Evolutionary conservation across 2,329 filamentous ascomycete species (phyloP), one percentile per base, ranked within the genome.

Genomic region (Bipolaris bicolor): DNA sequence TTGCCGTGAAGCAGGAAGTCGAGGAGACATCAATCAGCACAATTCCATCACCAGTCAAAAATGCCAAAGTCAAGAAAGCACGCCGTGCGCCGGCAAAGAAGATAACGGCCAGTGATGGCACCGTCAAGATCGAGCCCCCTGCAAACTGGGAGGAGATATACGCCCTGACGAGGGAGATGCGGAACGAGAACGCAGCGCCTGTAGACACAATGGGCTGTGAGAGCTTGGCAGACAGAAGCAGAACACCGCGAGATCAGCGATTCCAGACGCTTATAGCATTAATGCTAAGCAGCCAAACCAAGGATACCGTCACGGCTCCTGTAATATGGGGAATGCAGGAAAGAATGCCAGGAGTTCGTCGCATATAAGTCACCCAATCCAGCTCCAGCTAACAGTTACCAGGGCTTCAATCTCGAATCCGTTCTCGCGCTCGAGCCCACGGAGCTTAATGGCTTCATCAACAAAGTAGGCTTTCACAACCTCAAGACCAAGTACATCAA

Each of bases 201-300:
- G 95, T 99, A 10, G 95, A 99, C 76, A 98, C 94, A 0, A 97
- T 98, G 93, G 95, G 95, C 10, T 99, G 95, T 77, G 92, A 92
- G 77, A 85, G 86, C 7, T 82, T 95, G 9, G 90, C 90, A 2
- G 80, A 85, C 53, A 79, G 83, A 46, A 74, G 78, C 15, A 76
- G 70, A 3, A 75, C 78, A 0, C 80, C 81, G 15, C 75, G 80
- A 52, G 84, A 89, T 70, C 87, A 87, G 72, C 85, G 93, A 6
- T 93, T 96, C 68, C 93, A 97, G 70, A 96, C 91, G 3, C 84
- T 97, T 29, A 83, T 96, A 37, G 86, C 92, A 13, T 82, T 97
- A 61, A 97, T 97, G 93, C 84, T 97, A 33, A 94, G 90, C 34
- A 92, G 89, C 48, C 93, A 97, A 80, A 97, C 93, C 9, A 96